These are phyloP conservation scores for Plectranthus barbatus DNA, from an alignment of 257 asterid species.

Conservation along the genomic window DNA sequence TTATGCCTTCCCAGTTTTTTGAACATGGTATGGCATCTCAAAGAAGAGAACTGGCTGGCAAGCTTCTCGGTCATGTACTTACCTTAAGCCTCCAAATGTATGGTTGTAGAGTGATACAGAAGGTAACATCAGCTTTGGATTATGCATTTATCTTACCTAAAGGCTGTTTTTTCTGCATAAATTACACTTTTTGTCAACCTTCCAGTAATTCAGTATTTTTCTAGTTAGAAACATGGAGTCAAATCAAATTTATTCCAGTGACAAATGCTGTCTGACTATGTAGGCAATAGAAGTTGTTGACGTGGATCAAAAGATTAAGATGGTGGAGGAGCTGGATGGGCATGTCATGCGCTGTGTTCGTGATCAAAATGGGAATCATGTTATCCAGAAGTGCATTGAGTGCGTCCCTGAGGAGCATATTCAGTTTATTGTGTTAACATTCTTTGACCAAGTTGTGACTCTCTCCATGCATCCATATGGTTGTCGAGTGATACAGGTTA, in stretches of 20 bases:
- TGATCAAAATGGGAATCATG: constrained; percentile 96
- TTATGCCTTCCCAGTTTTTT: constrained; percentile 49
- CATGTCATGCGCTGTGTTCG: constrained; percentile 95
- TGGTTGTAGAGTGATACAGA: constrained; percentile 97
- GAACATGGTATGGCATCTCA: constrained; percentile 90
- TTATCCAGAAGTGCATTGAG: constrained; percentile 90
- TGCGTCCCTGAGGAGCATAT: constrained; percentile 86
- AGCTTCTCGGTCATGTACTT: constrained; percentile 84
- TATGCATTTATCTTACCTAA: not conserved
- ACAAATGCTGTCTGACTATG: constrained; percentile 3
- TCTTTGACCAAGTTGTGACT: constrained; percentile 82
- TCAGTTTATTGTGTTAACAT: constrained; percentile 67
- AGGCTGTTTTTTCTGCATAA: not conserved
- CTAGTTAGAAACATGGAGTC: not conserved
- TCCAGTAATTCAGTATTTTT: not conserved
- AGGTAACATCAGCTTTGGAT: constrained; percentile 40
- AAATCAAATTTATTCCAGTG: not conserved
- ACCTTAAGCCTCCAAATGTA: constrained; percentile 97
- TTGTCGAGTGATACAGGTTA: constrained; percentile 93
- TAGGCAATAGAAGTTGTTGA: constrained; percentile 97
- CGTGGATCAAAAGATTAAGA: constrained; percentile 80
- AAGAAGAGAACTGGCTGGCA: constrained; percentile 79
- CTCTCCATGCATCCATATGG: constrained; percentile 97
- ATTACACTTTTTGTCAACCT: too few relatives aligned
- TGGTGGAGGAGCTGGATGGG: constrained; percentile 93